Percentiles rank a stretch among this genome's conserved stretches.
phyloP scores from a whole-genome alignment of 768 basidiomycete genomes.

The Collybia mongolica region DNA sequence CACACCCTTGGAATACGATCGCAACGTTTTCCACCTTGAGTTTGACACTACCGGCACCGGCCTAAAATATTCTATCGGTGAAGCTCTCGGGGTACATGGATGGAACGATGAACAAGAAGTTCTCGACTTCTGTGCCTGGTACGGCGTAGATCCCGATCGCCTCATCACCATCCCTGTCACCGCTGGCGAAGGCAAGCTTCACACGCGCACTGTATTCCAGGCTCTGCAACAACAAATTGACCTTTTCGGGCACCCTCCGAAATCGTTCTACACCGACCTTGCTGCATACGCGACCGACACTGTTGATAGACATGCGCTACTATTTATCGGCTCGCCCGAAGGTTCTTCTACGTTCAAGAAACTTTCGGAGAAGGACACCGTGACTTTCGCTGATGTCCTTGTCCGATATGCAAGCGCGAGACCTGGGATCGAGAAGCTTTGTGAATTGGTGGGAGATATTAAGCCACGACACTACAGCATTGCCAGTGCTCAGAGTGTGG shows the following conservation, averaged over 20 bases:
- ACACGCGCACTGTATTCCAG: constrained; percentile 95
- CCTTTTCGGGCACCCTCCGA: constrained; percentile 93
- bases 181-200: constrained; percentile 63
- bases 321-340: constrained; percentile 93
- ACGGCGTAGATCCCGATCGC: constrained; percentile 77
- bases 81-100: constrained; percentile 95
- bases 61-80: constrained; percentile 92
- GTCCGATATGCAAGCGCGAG: constrained; percentile 72
- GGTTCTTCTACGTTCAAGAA: constrained; percentile 94
- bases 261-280: constrained; percentile 91
- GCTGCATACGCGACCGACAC: constrained; percentile 69
- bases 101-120: constrained; percentile 96
- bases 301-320: constrained; percentile 75
- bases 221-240: constrained; percentile 96
- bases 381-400: constrained; percentile 89
- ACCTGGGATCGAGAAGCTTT: constrained; percentile 81
- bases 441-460: constrained; percentile 90
- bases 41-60: constrained; percentile 92
- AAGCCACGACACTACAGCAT: constrained; percentile 99
- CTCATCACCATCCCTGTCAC: constrained; percentile 82
- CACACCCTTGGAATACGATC: constrained; percentile 93
- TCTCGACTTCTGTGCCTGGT: constrained; percentile 87
- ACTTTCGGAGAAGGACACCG: constrained; percentile 90
- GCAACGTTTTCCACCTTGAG: constrained; percentile 99
- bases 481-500: constrained; percentile 91